Base-by-base conservation (phyloP, 2,329 filamentous ascomycete genomes). In the Fusarium duplospermum region DNA sequence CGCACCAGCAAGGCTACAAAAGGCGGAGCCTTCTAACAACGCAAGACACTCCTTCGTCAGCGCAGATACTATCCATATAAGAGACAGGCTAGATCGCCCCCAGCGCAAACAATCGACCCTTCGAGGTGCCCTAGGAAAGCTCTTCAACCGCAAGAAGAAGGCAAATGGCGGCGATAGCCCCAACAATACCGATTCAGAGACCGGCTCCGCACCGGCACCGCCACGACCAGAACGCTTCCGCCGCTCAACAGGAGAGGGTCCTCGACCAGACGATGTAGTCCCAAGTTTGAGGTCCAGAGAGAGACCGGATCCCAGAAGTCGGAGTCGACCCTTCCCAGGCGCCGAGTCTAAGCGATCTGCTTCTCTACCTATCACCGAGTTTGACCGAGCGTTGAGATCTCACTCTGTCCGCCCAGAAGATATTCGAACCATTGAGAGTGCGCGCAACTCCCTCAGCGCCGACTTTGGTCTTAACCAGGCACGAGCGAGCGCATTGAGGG, bases 91-190 rank as follows among this genome's bases (percentile, higher is more conserved):
- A 20, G 73, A 76, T 24, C 75, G 70, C 22, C 87, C 88, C 2
- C 84, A 87, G 61, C 82, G 88, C 68, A 91, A 90, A 73, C 90
- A 89, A 78, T 91, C 89, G 1, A 88, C 87, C 0, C 80, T 92
- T 60, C 87, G 87, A 62, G 84, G 85, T 20, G 89, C 89, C 0
- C 78, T 92, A 54, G 86, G 88, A 58, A 89, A 85, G 71, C 80
- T 92, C 11, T 91, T 92, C 79, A 87, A 89, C 16, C 87, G 88
- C 68, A 89, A 86, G 71, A 89, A 88, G 81, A 90, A 88, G 81
- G 5, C 60, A 20, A 69, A 66, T 56, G 57, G 69, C 40, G 64
- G 71, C 18, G 76, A 76, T 29, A 79, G 71, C 52, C 61, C 67
- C 9, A 72, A 71, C 56, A 71, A 76, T 45, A 74, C 77, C 22